Conservation (phyloP, 805 yeast genomes). For the Candida khao-thaluensis region DNA sequence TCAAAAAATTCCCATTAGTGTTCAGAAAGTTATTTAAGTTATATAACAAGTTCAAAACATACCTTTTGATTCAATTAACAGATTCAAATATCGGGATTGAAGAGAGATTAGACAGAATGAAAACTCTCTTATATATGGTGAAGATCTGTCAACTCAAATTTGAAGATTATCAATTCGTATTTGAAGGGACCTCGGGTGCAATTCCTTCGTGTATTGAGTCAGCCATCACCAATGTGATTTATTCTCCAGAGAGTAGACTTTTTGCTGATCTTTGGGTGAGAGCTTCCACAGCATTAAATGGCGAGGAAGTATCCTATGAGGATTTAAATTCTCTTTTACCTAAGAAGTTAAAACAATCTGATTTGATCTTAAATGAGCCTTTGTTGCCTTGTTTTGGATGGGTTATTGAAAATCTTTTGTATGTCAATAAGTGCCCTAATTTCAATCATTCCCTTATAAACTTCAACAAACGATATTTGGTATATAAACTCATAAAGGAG, state of each 20-base stretch:
- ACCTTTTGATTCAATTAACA: slow-evolving; percentile 61
- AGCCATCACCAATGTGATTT: slow-evolving; percentile 67
- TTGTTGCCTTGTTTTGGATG: slow-evolving; percentile 89
- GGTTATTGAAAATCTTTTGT: slow-evolving; percentile 78
- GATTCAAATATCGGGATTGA: slow-evolving; percentile 58
- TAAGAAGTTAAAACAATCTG: slow-evolving; percentile 21
- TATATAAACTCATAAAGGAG: slow-evolving; percentile 39
- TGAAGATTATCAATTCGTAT: slow-evolving; percentile 44
- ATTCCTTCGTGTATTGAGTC: slow-evolving; percentile 86
- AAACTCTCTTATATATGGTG: slow-evolving; percentile 60
- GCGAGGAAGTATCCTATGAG: slow-evolving; percentile 20
- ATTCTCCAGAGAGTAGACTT: slow-evolving; percentile 76
- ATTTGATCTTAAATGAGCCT: slow-evolving; percentile 39
- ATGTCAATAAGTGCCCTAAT: slow-evolving; percentile 63
- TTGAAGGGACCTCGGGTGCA: slow-evolving; percentile 30
- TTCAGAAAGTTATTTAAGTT: slow-evolving; percentile 64
- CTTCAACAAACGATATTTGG: slow-evolving; percentile 66
- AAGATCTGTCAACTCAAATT: slow-evolving; percentile 69
- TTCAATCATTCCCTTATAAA: slow-evolving; percentile 68
- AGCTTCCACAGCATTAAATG: slow-evolving; percentile 41
- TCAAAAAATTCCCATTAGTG: slow-evolving; percentile 62
- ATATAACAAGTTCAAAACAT: slow-evolving; percentile 64
- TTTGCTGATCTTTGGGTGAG: slow-evolving; percentile 69
- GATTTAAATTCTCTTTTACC: slow-evolving; percentile 35
- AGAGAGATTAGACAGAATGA: slow-evolving; percentile 67